Evolutionary conservation across 805 yeast species (phyloP).

Genomic region (Schwanniomyces occidentalis): DNA sequence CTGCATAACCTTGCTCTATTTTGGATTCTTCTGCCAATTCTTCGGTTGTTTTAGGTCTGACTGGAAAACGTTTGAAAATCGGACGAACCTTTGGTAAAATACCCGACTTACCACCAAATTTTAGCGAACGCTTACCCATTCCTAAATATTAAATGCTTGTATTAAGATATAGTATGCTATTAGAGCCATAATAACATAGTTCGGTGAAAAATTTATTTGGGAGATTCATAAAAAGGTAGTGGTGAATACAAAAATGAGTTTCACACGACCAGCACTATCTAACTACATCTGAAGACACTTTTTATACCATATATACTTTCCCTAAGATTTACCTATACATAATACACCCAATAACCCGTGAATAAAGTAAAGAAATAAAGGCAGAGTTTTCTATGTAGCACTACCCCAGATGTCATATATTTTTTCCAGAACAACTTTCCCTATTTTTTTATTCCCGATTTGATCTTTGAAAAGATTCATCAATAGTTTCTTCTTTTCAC

Average conservation of each 20-base stretch:
- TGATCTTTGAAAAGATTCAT: conserved; percentile 36
- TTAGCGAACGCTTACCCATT: conserved; percentile 53
- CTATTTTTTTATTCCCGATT: conserved; percentile 53
- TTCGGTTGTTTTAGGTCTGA: conserved; percentile 48
- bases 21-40: conserved; percentile 44
- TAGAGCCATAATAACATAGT: too few species aligned
- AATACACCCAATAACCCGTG: too few species aligned
- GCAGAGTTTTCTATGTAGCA: too few species aligned
- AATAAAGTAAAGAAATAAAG: too few species aligned
- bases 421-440: conserved; percentile 50
- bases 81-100: conserved; percentile 76
- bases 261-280: too few species aligned
- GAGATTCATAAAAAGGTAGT: too few species aligned
- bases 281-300: too few species aligned
- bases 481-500: conserved; percentile 31
- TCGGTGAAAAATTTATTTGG: too few species aligned
- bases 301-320: too few species aligned
- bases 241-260: too few species aligned
- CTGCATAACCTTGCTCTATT: conserved; percentile 66
- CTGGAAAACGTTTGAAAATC: conserved; percentile 65
- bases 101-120: conserved; percentile 72
- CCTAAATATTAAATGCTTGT: not conserved
- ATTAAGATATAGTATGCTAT: too few species aligned
- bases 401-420: conserved; percentile 61
- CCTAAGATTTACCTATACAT: too few species aligned